phyloP scores from a whole-genome alignment of 192 early-diverging fungal species.

The Rhizophagus clarus region DNA sequence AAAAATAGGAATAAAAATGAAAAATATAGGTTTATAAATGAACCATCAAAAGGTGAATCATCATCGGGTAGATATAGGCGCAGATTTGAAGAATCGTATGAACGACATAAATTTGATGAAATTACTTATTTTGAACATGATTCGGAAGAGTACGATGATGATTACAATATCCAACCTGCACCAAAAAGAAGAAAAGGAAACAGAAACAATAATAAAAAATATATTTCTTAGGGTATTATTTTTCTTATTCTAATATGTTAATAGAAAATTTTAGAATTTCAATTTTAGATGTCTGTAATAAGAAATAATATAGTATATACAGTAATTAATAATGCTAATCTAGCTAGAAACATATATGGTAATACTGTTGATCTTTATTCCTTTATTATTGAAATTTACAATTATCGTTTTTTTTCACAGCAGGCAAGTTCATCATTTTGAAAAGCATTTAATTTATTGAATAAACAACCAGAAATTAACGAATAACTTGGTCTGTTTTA shows the following conservation, averaged over 20 bases:
- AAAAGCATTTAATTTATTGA: no score
- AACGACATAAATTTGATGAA: not conserved
- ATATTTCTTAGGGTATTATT: not conserved
- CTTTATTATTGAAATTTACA: no score
- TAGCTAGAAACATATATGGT: no score
- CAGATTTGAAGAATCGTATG: not conserved
- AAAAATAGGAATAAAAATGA: not conserved
- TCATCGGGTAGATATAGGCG: not conserved
- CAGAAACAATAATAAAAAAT: not conserved
- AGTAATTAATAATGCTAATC: no score
- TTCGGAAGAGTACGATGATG: not conserved
- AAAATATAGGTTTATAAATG: not conserved
- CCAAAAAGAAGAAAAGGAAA: not conserved
- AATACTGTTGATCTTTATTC: no score
- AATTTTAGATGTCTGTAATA: not conserved
- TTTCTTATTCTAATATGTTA: not conserved
- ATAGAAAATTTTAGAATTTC: no score
- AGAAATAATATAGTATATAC: no score
- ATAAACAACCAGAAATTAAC: no score
- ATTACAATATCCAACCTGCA: not conserved
- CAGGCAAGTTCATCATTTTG: no score
- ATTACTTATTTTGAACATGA: not conserved
- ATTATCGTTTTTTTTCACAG: no score
- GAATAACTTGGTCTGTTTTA: no score
- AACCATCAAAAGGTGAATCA: not conserved